phyloP scores from a whole-genome alignment of 2,329 filamentous ascomycete genomes.

The Phaeosphaeriaceae sp. region DNA sequence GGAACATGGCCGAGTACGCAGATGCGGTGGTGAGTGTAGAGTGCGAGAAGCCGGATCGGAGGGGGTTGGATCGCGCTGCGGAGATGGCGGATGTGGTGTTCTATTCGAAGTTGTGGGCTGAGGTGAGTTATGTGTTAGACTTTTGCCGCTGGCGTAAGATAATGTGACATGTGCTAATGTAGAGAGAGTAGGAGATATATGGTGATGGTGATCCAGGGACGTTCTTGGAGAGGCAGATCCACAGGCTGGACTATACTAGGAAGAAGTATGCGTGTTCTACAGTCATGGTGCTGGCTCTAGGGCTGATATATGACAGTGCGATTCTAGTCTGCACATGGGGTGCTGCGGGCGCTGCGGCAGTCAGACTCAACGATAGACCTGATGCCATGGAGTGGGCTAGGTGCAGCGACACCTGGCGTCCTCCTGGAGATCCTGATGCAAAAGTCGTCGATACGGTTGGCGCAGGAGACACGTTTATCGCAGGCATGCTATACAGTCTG shows the following conservation, averaged over 20 bases:
- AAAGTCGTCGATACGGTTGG: constrained; percentile 66
- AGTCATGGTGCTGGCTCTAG: too few relatives aligned
- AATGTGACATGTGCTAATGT: constrained; percentile 25
- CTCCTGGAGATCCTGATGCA: background rate
- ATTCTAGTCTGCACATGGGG: constrained; percentile 68
- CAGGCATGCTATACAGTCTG: constrained; percentile 71
- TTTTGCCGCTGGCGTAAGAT: background rate
- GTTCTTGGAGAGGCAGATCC: constrained; percentile 44
- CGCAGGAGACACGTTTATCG: constrained; percentile 78
- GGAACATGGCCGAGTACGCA: constrained; percentile 48
- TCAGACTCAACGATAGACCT: constrained; percentile 40
- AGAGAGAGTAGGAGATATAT: constrained; percentile 48
- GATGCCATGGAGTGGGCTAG: constrained; percentile 11
- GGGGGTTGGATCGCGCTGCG: constrained; percentile 66
- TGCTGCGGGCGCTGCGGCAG: constrained; percentile 58
- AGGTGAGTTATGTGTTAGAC: constrained; percentile 53
- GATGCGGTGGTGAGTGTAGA: constrained; percentile 69
- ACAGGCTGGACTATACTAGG: background rate
- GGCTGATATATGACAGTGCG: constrained; percentile 41
- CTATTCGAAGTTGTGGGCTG: constrained; percentile 74
- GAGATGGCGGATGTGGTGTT: constrained; percentile 73
- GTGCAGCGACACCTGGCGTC: constrained; percentile 17
- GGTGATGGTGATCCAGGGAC: constrained; percentile 9
- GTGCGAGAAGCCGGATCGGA: constrained; percentile 71
- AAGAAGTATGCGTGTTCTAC: background rate